phyloP scores from a whole-genome alignment of 78 protist genomes.

The Dictyostelium capitatum region DNA sequence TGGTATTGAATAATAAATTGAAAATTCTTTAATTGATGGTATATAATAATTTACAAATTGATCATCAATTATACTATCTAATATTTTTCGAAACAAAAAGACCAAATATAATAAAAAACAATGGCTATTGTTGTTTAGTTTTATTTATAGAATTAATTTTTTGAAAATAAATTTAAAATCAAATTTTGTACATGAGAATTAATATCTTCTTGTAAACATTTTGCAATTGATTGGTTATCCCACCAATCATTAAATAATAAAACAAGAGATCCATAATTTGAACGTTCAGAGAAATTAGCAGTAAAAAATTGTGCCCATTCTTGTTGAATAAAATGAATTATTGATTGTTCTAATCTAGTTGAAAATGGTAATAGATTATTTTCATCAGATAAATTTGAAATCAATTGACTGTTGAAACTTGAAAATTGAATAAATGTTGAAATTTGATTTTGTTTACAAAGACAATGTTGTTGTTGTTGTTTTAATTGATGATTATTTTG shows the following conservation, averaged over 20 bases:
- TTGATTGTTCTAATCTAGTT: neutral
- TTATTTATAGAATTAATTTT: too few relatives aligned
- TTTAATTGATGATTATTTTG: too few relatives aligned
- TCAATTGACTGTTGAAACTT: too few relatives aligned
- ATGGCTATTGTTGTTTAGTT: too few relatives aligned
- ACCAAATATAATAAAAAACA: too few relatives aligned
- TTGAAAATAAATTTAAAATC: neutral
- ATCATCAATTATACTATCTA: too few relatives aligned
- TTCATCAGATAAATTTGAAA: neutral
- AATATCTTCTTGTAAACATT: neutral
- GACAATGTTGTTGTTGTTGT: neutral
- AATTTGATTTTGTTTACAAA: neutral
- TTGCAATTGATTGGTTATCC: neutral
- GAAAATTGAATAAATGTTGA: neutral
- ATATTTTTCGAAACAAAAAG: too few relatives aligned
- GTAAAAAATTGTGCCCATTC: slow-evolving; percentile 37
- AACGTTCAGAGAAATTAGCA: neutral
- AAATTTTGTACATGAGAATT: neutral
- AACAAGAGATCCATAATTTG: neutral
- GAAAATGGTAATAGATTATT: neutral
- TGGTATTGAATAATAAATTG: too few relatives aligned
- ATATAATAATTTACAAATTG: too few relatives aligned
- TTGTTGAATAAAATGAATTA: neutral
- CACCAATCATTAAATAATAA: slow-evolving; percentile 16
- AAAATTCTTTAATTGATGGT: too few relatives aligned